A percentile compares a stretch with the other conserved stretches of the same genome.
Evolutionary conservation across 768 basidiomycete genomes (phyloP).

Genomic region (Fomitopsis pulvina): DNA sequence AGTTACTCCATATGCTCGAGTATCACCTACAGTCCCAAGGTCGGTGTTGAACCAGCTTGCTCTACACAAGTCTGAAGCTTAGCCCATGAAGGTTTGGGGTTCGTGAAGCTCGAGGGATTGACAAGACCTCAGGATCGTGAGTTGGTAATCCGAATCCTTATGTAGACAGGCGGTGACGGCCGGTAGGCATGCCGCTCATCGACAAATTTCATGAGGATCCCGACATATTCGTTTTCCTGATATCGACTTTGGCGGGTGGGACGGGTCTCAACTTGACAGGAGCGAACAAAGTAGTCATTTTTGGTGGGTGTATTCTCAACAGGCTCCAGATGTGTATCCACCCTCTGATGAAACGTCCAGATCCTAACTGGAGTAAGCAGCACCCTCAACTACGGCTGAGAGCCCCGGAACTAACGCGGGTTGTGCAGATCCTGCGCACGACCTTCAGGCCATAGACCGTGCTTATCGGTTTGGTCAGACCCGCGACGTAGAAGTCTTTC

Average conservation of each 20-base stretch:
- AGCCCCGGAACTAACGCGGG: background rate
- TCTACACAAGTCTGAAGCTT: background rate
- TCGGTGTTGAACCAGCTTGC: slow-evolving; percentile 22
- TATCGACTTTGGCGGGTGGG: slow-evolving; percentile 88
- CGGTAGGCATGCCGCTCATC: slow-evolving; percentile 76
- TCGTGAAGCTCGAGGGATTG: slow-evolving; percentile 76
- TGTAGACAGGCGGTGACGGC: background rate
- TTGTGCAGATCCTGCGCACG: slow-evolving; percentile 81
- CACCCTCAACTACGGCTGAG: background rate
- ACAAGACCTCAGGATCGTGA: slow-evolving; percentile 60
- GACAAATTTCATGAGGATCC: slow-evolving; percentile 77
- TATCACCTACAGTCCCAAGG: slow-evolving; percentile 60
- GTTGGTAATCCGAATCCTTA: slow-evolving; percentile 19
- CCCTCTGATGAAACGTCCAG: slow-evolving; percentile 37
- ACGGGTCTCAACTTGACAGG: slow-evolving; percentile 87
- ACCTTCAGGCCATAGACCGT: slow-evolving; percentile 87
- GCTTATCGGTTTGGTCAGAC: slow-evolving; percentile 85
- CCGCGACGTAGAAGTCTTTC: slow-evolving; percentile 78
- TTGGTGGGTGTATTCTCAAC: slow-evolving; percentile 43
- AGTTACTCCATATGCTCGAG: slow-evolving; percentile 80
- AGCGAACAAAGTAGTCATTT: slow-evolving; percentile 92
- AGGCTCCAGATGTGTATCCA: background rate
- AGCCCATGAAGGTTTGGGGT: slow-evolving; percentile 37
- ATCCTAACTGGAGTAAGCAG: slow-evolving; percentile 90
- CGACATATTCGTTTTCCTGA: slow-evolving; percentile 73